A percentile compares a stretch with the other conserved stretches of the same genome.
Conservation (phyloP, 257 asterid species). For the Linaria vulgaris region DNA sequence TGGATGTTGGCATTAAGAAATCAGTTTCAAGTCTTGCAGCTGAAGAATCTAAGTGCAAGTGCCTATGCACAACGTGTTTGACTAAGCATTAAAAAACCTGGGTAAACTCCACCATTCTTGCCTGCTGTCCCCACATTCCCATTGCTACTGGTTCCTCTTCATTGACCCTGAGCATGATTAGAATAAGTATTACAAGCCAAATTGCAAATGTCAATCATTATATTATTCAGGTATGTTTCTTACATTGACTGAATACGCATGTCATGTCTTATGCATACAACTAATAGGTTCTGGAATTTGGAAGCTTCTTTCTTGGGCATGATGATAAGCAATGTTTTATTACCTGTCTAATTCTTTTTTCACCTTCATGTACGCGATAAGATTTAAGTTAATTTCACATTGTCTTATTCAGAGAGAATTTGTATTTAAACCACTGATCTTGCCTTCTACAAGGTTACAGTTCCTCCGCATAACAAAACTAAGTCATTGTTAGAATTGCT, state of each 20-base stretch:
- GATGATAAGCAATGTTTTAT: constrained; percentile 27
- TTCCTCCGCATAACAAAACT: constrained; percentile 21
- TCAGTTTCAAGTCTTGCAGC: constrained; percentile 33
- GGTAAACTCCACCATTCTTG: constrained; percentile 53
- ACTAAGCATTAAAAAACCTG: constrained; percentile 33
- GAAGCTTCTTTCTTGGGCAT: constrained; percentile 16
- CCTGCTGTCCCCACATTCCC: constrained; percentile 41
- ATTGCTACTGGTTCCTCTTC: constrained; percentile 29
- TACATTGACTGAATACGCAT: constrained; percentile 30
- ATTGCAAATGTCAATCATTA: constrained; percentile 34
- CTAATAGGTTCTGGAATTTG: constrained; percentile 4
- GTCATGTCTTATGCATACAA: constrained; percentile 33
- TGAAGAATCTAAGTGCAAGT: constrained; percentile 35
- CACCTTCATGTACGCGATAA: neutral
- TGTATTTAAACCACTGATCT: constrained; percentile 12
- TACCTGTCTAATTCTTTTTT: constrained; percentile 5
- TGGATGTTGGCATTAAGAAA: neutral
- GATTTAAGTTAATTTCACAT: no score
- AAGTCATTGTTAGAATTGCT: constrained; percentile 17
- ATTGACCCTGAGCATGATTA: constrained; percentile 31
- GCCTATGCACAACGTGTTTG: constrained; percentile 29
- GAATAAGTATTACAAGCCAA: constrained; percentile 22
- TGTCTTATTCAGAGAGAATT: neutral
- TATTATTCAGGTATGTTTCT: constrained; percentile 31
- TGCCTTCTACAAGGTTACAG: constrained; percentile 29